Evolutionary conservation across 129 eudicot species (phyloP).

Genomic region (Lactuca saligna): DNA sequence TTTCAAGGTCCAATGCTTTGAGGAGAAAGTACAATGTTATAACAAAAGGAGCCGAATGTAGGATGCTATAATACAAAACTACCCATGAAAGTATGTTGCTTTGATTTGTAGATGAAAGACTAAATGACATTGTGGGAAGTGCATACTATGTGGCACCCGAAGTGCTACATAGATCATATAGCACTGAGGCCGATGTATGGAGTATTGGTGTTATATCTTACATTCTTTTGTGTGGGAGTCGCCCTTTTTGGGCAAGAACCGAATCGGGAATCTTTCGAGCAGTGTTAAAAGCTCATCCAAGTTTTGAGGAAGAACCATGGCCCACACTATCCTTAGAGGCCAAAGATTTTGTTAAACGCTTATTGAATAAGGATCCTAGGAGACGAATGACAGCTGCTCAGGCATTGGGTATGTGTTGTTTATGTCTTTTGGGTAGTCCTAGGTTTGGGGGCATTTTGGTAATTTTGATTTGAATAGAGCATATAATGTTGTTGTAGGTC

Average conservation of each 20-base stretch:
- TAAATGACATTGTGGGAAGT: conserved; percentile 49
- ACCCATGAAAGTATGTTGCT: too few species aligned
- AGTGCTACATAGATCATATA: too few species aligned
- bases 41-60: too few species aligned
- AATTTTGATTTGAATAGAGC: neutral
- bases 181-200: conserved; percentile 13
- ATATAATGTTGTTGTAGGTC: conserved; percentile 56
- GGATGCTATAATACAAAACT: too few species aligned
- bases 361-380: conserved; percentile 81
- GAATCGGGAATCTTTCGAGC: conserved; percentile 42
- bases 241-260: conserved; percentile 43
- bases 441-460: conserved; percentile 5
- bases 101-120: conserved; percentile 69
- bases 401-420: conserved; percentile 62
- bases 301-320: conserved; percentile 47
- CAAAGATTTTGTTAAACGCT: conserved; percentile 81
- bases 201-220: conserved; percentile 60
- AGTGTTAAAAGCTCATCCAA: conserved; percentile 39
- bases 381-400: conserved; percentile 96
- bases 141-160: too few species aligned
- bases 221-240: conserved; percentile 49
- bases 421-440: neutral
- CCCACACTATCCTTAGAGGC: conserved; percentile 75
- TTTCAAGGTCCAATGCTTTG: too few species aligned
- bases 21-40: too few species aligned